Evolutionary conservation across 2,329 filamentous ascomycete genomes (phyloP).

Genomic region (Fusarium falciforme): DNA sequence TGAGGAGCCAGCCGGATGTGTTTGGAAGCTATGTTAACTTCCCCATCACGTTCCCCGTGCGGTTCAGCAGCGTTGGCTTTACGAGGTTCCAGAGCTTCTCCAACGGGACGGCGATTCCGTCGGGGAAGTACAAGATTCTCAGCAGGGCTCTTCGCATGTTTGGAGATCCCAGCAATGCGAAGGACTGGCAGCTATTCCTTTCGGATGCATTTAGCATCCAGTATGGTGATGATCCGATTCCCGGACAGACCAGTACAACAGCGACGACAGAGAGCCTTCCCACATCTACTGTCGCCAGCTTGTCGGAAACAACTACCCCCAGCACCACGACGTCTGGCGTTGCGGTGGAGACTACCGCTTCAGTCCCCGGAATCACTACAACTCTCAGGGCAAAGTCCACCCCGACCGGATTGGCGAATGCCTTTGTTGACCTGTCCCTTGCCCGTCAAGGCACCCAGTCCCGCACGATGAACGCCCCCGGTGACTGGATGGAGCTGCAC

Average conservation of each 20-base stretch:
- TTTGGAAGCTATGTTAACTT: neutral
- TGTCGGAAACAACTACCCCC: neutral
- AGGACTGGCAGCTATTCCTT: neutral
- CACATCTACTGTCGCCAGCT: neutral
- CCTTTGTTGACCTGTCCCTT: neutral
- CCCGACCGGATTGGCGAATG: neutral
- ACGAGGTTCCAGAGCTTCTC: neutral
- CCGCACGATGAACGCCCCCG: neutral
- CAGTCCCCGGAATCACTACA: neutral
- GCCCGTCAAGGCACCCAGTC: neutral
- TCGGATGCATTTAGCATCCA: neutral
- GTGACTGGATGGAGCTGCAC: neutral
- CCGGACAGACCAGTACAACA: neutral
- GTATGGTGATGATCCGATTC: neutral
- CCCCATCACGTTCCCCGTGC: neutral
- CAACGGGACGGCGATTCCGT: neutral
- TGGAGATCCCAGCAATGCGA: neutral
- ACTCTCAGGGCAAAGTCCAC: neutral
- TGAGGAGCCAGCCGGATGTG: neutral
- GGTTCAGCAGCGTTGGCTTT: neutral
- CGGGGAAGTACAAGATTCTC: neutral
- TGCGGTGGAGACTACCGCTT: neutral
- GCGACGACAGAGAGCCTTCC: neutral
- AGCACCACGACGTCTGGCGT: neutral
- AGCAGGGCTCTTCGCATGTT: neutral